Percentiles rank a stretch among this genome's conserved stretches.
Conservation (phyloP, 164 flowering plant species). For the Tetracentron sinense region DNA sequence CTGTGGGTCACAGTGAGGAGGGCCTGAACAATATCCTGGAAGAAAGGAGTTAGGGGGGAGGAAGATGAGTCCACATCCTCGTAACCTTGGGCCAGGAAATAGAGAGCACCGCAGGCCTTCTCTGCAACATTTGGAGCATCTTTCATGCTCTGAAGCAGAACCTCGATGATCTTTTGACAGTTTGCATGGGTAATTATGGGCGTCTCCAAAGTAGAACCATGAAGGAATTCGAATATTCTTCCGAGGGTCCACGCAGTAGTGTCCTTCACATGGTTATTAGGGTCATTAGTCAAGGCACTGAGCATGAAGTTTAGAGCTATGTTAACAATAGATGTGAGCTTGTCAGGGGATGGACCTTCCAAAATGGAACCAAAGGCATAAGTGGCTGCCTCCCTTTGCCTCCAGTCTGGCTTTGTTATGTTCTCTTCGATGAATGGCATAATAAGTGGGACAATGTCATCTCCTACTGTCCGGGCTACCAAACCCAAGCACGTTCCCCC, state of each 20-base stretch:
- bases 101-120: constrained; percentile 74
- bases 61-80: constrained; percentile 42
- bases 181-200: constrained; percentile 51
- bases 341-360: constrained; percentile 73
- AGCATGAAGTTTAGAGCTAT: constrained; percentile 61
- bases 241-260: constrained; percentile 81
- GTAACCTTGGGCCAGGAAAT: constrained; percentile 67
- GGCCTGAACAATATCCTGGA: constrained; percentile 57
- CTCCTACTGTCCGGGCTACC: constrained; percentile 67
- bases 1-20: constrained; percentile 57
- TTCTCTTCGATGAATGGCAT: constrained; percentile 70
- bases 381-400: constrained; percentile 69
- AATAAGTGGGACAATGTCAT: constrained; percentile 66
- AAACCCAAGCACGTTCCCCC: constrained; percentile 76
- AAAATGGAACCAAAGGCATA: constrained; percentile 74
- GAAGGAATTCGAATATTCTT: constrained; percentile 65
- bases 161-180: constrained; percentile 54
- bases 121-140: constrained; percentile 72
- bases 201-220: constrained; percentile 44
- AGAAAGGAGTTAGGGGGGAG: constrained; percentile 61
- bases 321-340: constrained; percentile 47
- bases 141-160: constrained; percentile 62
- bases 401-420: constrained; percentile 64
- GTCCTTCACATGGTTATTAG: constrained; percentile 67
- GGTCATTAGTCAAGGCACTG: constrained; percentile 53